Evolutionary conservation across 176 grass and related monocot genomes (phyloP).

Genomic region (Musa schizocarpa): DNA sequence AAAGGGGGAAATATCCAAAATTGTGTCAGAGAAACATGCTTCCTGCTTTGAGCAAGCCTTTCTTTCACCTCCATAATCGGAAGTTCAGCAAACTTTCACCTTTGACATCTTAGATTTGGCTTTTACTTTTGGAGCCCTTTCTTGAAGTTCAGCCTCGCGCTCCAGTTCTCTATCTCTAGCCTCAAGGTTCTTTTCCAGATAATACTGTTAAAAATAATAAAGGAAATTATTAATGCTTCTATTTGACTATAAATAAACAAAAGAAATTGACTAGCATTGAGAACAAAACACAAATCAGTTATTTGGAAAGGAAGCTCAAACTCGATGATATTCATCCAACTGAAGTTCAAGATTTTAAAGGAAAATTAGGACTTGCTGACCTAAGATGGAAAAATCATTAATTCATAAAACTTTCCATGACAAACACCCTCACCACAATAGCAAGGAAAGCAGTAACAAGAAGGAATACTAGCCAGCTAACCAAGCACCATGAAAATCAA

Average conservation of each 20-base stretch:
- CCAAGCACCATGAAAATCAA: too few relatives aligned
- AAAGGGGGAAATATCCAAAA: constrained; percentile 4
- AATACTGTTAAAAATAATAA: constrained; percentile 53
- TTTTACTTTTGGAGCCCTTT: constrained; percentile 76
- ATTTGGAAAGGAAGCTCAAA: background rate
- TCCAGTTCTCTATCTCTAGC: constrained; percentile 81
- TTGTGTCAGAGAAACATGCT: background rate
- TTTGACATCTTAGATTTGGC: constrained; percentile 98
- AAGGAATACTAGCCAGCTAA: background rate
- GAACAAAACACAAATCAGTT: background rate
- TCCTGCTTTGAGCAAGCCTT: too few relatives aligned
- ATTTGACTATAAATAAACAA: background rate
- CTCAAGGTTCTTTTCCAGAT: constrained; percentile 96
- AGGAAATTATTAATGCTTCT: constrained; percentile 4
- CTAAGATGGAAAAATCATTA: background rate
- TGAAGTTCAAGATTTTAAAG: background rate
- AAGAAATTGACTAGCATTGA: background rate
- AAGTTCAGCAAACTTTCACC: constrained; percentile 24
- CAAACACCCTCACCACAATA: background rate
- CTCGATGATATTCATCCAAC: background rate
- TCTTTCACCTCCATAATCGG: background rate
- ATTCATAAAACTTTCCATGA: background rate
- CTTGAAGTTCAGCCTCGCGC: constrained; percentile 71
- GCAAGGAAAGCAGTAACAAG: background rate
- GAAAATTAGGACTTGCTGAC: background rate